Base-by-base conservation (phyloP, 441 rosid species). In the Lepidium campestre region DNA sequence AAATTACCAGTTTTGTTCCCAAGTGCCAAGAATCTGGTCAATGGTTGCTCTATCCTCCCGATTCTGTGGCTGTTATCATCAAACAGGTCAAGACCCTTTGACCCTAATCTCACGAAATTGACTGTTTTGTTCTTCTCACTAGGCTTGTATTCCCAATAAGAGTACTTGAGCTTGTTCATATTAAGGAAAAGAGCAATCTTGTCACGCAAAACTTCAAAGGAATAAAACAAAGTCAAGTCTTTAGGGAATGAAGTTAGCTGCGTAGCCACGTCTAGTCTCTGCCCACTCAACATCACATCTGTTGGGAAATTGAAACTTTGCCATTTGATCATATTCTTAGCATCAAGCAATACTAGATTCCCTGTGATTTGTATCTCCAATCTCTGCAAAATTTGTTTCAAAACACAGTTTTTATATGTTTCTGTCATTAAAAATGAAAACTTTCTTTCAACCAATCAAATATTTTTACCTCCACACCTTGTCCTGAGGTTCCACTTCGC, bases 281-380 rank as follows among this genome's bases (percentile, higher is more conserved):
- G 98, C 20, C 97, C 96, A 85, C 78, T 70, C 10, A 90, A 79
- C 80, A 90, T 88, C 34, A 87, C 83, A 53, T 93, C 91, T 0
- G 92, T 93, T 10, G 97, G 98, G 65, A 93, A 93, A 62, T 93
- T 88, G 80, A 90, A 93, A 70, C 91, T 93, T 80, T 93, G 98
- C 98, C 98, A 88, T 70, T 86, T 93, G 58, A 81, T 77, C 27
- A 39, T 19, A 78, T 81, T 73, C 60, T 67, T 22, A 10, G 75
- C 78, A 72, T 93, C 97, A 12, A 81, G 71, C 41, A 93, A 80
- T 8, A 81, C 93, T 10, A 93, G 70, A 75, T 93, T 90, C 8
- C 98, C 98, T 4, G 84, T 77, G 69, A 57, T 72, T 47, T 81
- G 68, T 55, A 93, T 82, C 80, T 80, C 77, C 58, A 93, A 19